These are phyloP conservation scores for Plasmodium gaboni DNA, from an alignment of 169 alveolate genomes.

Conservation along the genomic window DNA sequence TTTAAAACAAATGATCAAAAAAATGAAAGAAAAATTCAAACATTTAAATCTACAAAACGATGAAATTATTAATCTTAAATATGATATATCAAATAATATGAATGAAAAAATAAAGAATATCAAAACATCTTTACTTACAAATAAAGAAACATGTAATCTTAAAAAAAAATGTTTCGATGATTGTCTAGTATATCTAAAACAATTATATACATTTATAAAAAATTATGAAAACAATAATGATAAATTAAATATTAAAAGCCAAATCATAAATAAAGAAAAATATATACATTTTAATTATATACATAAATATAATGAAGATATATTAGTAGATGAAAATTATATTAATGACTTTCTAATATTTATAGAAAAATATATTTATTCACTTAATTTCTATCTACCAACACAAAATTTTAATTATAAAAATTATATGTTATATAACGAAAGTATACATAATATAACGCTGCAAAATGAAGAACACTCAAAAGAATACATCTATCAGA, in stretches of 20 bases:
- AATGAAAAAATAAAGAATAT: constrained; percentile 56
- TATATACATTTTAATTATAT: constrained; percentile 64
- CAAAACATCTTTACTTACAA: constrained; percentile 44
- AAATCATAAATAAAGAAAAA: constrained; percentile 70
- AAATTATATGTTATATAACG: constrained; percentile 32
- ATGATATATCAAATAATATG: constrained; percentile 50
- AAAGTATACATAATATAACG: constrained; percentile 9
- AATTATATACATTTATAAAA: constrained; percentile 56
- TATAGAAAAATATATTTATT: constrained; percentile 73
- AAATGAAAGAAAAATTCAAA: constrained; percentile 71
- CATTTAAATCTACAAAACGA: constrained; percentile 40
- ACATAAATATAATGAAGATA: constrained; percentile 67
- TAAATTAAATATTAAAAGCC: constrained; percentile 62
- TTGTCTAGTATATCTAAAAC: constrained; percentile 54
- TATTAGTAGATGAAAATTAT: constrained; percentile 63
- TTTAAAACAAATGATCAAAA: constrained; percentile 52
- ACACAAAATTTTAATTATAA: constrained; percentile 59
- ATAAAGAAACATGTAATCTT: constrained; percentile 61
- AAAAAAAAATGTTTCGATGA: constrained; percentile 73
- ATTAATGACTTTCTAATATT: constrained; percentile 63
- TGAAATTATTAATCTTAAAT: constrained; percentile 52
- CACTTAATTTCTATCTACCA: constrained; percentile 67
- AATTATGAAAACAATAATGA: constrained; percentile 59
- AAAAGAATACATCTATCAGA: neutral
- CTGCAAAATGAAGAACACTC: neutral